Base-by-base conservation (phyloP, 2,329 filamentous ascomycete genomes). In the Botrytis porri region DNA sequence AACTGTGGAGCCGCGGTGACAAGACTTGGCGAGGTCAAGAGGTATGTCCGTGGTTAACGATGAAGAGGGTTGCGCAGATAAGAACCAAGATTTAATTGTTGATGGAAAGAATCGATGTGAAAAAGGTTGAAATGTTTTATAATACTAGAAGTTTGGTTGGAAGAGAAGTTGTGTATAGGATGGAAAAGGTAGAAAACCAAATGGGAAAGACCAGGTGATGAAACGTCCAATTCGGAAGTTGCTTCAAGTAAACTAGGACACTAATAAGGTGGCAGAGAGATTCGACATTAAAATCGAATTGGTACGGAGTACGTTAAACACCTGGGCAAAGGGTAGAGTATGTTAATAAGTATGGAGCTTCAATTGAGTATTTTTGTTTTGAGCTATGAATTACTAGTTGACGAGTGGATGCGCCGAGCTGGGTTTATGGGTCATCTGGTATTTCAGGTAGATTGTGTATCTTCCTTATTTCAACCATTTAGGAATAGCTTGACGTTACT, bases 351-450 rank as follows among this genome's bases (percentile, higher is more conserved):
- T 51, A 66, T 51, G 63, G 32, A 66, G 43, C 29, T 37, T 51
- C 43, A 35, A 35, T 8, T 61, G 14, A n/a, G 64, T 54, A 66
- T 32, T 39, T 25, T 32, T 54, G 45, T 39, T 25, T 32, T 54
- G 45, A 66, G 22, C 22, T 51, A 37, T 35, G 45, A 35, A 66
- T 66, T 39, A 29, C 45, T 51, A 54, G 32, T 39, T n/a, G n/a
- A 39, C 41, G 29, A 29, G 64, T 67, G 64, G 64, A 67, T 67
- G 64, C 64, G 45, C 64, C 64, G 64, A 67, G 64, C 64, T 67
- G 64, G 45, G 45, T 67, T 54, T 18, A 54, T 39, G 35, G 64
- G 64, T 41, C 64, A 39, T 54, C 16, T 54, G 45, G 45, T 37
- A 66, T 32, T 37, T 66, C 43, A 51, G 43, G 37, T 29, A 61